Percentiles rank a stretch among this genome's conserved stretches.
These are phyloP conservation scores for Spinacia oleracea DNA, from an alignment of 179 eudicot genomes.

Conservation along the genomic window DNA sequence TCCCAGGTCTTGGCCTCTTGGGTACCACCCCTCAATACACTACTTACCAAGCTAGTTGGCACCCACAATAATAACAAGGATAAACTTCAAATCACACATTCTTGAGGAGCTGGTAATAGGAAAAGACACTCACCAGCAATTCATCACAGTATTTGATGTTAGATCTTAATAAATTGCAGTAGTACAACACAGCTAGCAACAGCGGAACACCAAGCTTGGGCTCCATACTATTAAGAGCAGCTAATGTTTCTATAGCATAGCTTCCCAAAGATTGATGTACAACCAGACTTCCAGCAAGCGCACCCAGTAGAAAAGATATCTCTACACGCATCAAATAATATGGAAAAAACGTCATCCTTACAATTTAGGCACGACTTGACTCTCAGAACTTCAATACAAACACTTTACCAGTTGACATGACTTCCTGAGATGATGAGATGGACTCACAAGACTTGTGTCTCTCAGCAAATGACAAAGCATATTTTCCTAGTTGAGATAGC, in stretches of 20 bases:
- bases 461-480: conserved; percentile 41
- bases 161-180: conserved; percentile 48
- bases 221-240: conserved; percentile 55
- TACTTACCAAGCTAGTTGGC: background rate
- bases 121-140: conserved; percentile 49
- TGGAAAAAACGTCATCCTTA: background rate
- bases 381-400: conserved; percentile 7
- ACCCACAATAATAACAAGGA: background rate
- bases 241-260: conserved; percentile 66
- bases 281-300: conserved; percentile 60
- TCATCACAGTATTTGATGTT: conserved; percentile 36
- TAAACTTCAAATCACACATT: background rate
- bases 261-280: conserved; percentile 51
- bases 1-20: background rate
- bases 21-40: no score
- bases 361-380: background rate
- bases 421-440: conserved; percentile 44
- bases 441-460: conserved; percentile 44
- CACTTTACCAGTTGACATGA: conserved; percentile 52
- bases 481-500: conserved; percentile 49
- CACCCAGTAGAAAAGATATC: conserved; percentile 60
- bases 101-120: background rate
- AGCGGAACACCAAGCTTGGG: conserved; percentile 75
- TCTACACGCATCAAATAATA: conserved; percentile 43
- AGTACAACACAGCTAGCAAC: conserved; percentile 63